Evolutionary conservation across 176 grass and related monocot species (phyloP).

Genomic region (Thinopyrum elongatum): DNA sequence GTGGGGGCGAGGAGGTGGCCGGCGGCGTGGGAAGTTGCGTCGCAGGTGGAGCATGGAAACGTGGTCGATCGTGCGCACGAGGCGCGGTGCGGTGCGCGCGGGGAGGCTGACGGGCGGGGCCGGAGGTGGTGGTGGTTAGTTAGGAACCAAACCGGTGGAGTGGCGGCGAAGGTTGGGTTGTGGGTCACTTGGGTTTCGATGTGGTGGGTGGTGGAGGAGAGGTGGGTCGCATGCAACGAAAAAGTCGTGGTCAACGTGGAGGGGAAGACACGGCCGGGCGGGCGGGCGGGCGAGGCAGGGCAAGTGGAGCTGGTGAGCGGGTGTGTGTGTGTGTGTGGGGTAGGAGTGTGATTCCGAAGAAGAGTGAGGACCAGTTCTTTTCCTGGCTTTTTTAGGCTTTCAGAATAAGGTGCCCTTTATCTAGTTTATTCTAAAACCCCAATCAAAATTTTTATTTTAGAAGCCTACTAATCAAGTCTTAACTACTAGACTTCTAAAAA

Average conservation of each 20-base stretch:
- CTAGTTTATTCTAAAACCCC: too few species aligned
- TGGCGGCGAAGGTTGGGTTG: conserved; percentile 46
- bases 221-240: conserved; percentile 34
- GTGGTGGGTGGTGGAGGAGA: conserved; percentile 6
- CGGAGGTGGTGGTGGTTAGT: not conserved
- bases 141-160: conserved; percentile 35
- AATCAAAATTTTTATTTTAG: too few species aligned
- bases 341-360: not conserved
- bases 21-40: conserved; percentile 46
- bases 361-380: too few species aligned
- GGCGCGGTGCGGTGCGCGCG: not conserved
- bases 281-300: too few species aligned
- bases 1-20: conserved; percentile 23
- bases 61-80: conserved; percentile 33
- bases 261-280: conserved; percentile 30
- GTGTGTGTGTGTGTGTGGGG: not conserved
- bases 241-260: conserved; percentile 57
- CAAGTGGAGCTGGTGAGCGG: not conserved
- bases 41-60: conserved; percentile 46
- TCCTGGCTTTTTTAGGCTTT: too few species aligned
- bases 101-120: conserved; percentile 35
- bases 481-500: too few species aligned
- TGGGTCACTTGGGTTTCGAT: not conserved
- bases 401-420: too few species aligned
- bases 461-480: too few species aligned